A percentile compares a stretch with the other conserved stretches of the same genome.
Evolutionary conservation across 768 basidiomycete genomes (phyloP).

Genomic region (Mycena rebaudengoi): DNA sequence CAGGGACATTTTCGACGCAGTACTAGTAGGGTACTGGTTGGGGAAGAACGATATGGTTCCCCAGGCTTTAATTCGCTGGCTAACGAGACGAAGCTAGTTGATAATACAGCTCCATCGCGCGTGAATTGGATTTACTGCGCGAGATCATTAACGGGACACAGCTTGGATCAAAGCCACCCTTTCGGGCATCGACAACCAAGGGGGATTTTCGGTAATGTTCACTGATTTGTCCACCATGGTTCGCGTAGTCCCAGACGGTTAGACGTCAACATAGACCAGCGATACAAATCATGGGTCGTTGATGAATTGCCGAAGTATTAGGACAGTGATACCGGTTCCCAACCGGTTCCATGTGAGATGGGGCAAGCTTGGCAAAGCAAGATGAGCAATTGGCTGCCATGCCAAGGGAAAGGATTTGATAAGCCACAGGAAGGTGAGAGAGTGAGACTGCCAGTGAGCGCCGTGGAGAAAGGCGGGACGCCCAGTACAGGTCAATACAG

Average conservation of each 20-base stretch:
- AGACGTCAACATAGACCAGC: constrained; percentile 67
- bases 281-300: constrained; percentile 69
- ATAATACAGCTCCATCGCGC: constrained; percentile 50
- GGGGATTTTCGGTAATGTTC: constrained; percentile 66
- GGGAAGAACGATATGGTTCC: constrained; percentile 80
- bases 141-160: constrained; percentile 35
- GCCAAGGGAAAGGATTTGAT: no score
- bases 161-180: constrained; percentile 76
- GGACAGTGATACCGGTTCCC: no score
- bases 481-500: no score
- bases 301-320: no score
- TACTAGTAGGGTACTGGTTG: no score
- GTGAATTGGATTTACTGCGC: background rate
- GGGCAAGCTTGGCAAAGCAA: no score
- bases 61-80: constrained; percentile 63
- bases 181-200: constrained; percentile 74
- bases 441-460: no score
- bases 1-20: constrained; percentile 76
- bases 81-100: constrained; percentile 67
- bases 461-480: no score
- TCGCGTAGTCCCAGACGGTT: constrained; percentile 71
- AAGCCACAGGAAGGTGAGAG: no score
- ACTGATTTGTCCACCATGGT: constrained; percentile 63
- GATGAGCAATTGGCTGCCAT: no score
- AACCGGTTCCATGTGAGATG: no score